phyloP scores from a whole-genome alignment of 768 basidiomycete genomes.

The Phlegmacium glaucopus region DNA sequence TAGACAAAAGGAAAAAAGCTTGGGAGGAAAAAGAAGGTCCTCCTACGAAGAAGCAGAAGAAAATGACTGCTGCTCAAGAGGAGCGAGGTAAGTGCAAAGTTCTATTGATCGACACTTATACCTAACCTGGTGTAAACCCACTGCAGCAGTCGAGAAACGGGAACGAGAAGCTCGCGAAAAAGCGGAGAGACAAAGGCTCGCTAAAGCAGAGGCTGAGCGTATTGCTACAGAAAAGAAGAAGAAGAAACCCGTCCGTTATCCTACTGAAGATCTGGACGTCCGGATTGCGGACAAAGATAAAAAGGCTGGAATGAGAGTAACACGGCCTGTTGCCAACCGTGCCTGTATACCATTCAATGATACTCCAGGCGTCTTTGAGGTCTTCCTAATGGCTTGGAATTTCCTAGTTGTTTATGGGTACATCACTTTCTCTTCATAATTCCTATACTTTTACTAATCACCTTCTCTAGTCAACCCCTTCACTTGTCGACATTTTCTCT shows the following conservation, averaged over 20 bases:
- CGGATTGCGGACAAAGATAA: slow-evolving; percentile 77
- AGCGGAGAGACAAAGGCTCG: slow-evolving; percentile 58
- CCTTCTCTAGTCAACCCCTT: slow-evolving; percentile 66
- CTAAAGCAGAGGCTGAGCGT: slow-evolving; percentile 69
- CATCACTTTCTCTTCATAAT: slow-evolving; percentile 20
- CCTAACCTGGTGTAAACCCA: slow-evolving; percentile 18
- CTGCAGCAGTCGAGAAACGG: slow-evolving; percentile 51
- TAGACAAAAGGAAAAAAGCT: slow-evolving; percentile 89
- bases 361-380: slow-evolving; percentile 65
- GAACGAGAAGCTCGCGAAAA: slow-evolving; percentile 72
- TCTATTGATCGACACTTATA: slow-evolving; percentile 5
- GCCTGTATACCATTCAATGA: slow-evolving; percentile 67
- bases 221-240: slow-evolving; percentile 79
- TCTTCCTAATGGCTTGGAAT: slow-evolving; percentile 90
- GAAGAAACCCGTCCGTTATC: slow-evolving; percentile 88
- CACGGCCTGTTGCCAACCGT: slow-evolving; percentile 63
- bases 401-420: slow-evolving; percentile 94
- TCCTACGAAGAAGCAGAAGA: slow-evolving; percentile 79
- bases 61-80: slow-evolving; percentile 68
- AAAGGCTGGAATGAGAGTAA: slow-evolving; percentile 68
- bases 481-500: slow-evolving; percentile 85
- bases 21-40: slow-evolving; percentile 89
- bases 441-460: slow-evolving; percentile 9
- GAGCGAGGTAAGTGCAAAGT: slow-evolving; percentile 53
- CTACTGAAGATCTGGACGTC: slow-evolving; percentile 89